Conservation (phyloP, 2,329 filamentous ascomycete species). For the Neoascochyta sp. region DNA sequence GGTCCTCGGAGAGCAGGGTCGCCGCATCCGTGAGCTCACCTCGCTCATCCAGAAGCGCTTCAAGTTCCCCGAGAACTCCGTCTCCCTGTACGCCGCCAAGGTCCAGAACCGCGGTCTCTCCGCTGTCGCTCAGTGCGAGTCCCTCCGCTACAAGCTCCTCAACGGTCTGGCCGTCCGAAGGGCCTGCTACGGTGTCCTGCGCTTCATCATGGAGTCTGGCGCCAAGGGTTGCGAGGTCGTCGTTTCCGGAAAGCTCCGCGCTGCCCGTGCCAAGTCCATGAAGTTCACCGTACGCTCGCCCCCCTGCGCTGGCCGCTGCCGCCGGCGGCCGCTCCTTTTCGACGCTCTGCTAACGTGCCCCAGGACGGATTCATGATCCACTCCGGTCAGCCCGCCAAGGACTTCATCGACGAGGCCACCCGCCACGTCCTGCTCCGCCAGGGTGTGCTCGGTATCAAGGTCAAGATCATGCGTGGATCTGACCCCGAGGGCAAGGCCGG, state of each 20-base stretch:
- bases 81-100: conserved; percentile 99
- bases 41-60: conserved; percentile 99
- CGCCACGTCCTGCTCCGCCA: conserved; percentile 99
- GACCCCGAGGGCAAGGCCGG: conserved; percentile 99
- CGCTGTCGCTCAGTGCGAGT: conserved; percentile 99
- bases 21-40: conserved; percentile 99
- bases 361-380: conserved; percentile 99
- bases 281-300: conserved; percentile 85
- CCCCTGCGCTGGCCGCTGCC: neutral
- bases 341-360: conserved; percentile 14
- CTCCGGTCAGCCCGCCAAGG: conserved; percentile 98
- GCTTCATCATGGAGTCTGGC: conserved; percentile 99
- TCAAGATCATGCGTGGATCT: conserved; percentile 99
- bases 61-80: conserved; percentile 99
- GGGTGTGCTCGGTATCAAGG: conserved; percentile 99
- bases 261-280: conserved; percentile 99
- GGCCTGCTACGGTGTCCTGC: conserved; percentile 99
- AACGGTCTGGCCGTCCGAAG: conserved; percentile 98
- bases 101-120: conserved; percentile 99
- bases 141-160: conserved; percentile 99
- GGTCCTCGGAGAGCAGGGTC: conserved; percentile 99
- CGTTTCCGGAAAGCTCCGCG: conserved; percentile 97
- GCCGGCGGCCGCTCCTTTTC: too few relatives aligned
- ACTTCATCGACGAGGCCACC: conserved; percentile 98
- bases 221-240: conserved; percentile 99